A percentile compares a stretch with the other conserved stretches of the same genome.
These are phyloP conservation scores for Eutypa lata DNA, from an alignment of 2,329 filamentous ascomycete species.

Conservation along the genomic window DNA sequence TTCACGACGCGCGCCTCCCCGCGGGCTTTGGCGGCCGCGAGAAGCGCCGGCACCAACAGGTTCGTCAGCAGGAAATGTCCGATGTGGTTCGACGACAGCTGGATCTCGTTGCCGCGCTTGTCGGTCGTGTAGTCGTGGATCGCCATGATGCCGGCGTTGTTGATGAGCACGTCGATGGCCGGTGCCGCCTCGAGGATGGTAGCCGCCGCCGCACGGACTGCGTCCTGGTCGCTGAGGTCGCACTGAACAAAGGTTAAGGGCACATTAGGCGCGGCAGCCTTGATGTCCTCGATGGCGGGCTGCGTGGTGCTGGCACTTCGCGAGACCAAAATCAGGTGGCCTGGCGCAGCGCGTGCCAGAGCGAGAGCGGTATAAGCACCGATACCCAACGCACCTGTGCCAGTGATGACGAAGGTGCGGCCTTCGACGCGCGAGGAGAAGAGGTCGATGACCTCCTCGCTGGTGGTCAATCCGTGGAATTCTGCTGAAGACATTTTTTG, in stretches of 20 bases:
- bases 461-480: background rate
- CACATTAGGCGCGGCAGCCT: conserved; percentile 6
- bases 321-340: conserved; percentile 21
- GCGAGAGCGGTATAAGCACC: conserved; percentile 17
- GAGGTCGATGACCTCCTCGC: background rate
- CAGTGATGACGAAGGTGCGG: conserved; percentile 18
- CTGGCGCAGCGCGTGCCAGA: conserved; percentile 14
- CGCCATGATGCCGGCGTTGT: conserved; percentile 13
- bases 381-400: conserved; percentile 17
- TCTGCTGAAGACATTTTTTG: background rate
- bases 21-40: background rate
- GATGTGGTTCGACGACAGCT: conserved; percentile 13
- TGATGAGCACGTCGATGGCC: conserved; percentile 15
- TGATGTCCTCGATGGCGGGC: conserved; percentile 15
- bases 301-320: conserved; percentile 13
- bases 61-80: conserved; percentile 20
- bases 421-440: conserved; percentile 14
- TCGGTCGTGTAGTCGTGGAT: conserved; percentile 13
- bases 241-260: conserved; percentile 12
- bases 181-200: conserved; percentile 9
- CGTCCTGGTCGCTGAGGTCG: conserved; percentile 15
- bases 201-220: conserved; percentile 11
- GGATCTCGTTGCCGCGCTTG: conserved; percentile 15
- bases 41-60: conserved; percentile 7
- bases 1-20: conserved; percentile 35